Evolutionary conservation across 768 basidiomycete species (phyloP).

Genomic region (Pleurotus tuoliensis): DNA sequence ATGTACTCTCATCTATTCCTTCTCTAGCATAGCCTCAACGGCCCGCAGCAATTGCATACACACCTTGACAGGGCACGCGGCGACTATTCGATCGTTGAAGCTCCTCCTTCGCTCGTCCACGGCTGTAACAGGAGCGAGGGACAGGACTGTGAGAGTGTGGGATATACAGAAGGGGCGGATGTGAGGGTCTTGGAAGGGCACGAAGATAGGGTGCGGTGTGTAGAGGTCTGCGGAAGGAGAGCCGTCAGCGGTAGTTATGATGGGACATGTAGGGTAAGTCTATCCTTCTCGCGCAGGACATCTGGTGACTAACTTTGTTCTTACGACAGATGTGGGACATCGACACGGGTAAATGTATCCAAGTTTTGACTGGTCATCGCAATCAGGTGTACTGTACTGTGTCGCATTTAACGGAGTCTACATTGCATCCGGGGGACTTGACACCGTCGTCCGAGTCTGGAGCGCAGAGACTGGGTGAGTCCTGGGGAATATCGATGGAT

Average conservation of each 20-base stretch:
- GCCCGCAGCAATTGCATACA: constrained; percentile 61
- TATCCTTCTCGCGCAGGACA: background rate
- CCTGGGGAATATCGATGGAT: background rate
- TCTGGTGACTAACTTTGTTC: background rate
- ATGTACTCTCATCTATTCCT: constrained; percentile 17
- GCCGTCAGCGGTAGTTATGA: constrained; percentile 96
- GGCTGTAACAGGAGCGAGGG: constrained; percentile 88
- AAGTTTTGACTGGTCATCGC: constrained; percentile 77
- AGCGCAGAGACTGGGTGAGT: constrained; percentile 79
- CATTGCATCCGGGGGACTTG: constrained; percentile 84
- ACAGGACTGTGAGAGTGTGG: constrained; percentile 87
- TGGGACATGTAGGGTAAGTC: constrained; percentile 70
- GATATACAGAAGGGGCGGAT: constrained; percentile 79
- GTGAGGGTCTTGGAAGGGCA: constrained; percentile 70
- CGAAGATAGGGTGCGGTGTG: constrained; percentile 73
- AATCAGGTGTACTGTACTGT: constrained; percentile 88
- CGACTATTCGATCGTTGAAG: constrained; percentile 89
- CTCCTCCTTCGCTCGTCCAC: constrained; percentile 84
- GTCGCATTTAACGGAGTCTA: constrained; percentile 86
- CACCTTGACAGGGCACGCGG: constrained; percentile 76
- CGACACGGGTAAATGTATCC: constrained; percentile 84
- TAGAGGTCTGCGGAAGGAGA: constrained; percentile 81
- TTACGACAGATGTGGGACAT: constrained; percentile 75
- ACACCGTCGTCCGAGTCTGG: constrained; percentile 94
- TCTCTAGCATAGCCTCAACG: background rate